A percentile compares a stretch with the other conserved stretches of the same genome.
phyloP scores from a whole-genome alignment of 2,329 filamentous ascomycete species.

The Ascochyta clinopodiicola region DNA sequence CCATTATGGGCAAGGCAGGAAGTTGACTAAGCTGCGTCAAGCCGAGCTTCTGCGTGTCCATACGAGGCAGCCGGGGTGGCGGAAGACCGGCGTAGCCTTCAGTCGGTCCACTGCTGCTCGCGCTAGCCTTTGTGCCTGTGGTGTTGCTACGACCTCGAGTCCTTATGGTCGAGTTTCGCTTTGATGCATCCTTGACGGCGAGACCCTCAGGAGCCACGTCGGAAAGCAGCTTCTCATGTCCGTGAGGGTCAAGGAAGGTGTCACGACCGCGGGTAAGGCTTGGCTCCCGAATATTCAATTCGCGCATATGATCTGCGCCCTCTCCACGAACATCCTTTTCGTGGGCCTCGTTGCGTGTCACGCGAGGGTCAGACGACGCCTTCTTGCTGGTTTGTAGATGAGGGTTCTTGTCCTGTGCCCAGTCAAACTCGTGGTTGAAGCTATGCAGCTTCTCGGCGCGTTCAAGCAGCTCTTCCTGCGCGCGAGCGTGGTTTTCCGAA shows the following conservation, averaged over 20 bases:
- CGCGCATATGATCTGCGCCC: conserved; percentile 74
- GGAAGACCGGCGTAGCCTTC: conserved; percentile 61
- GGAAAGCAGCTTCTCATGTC: conserved; percentile 73
- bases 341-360: conserved; percentile 68
- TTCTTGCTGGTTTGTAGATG: conserved; percentile 63
- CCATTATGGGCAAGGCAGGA: conserved; percentile 70
- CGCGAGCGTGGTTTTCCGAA: conserved; percentile 48
- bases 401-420: conserved; percentile 64
- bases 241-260: conserved; percentile 69
- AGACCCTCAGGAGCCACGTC: conserved; percentile 68
- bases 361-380: conserved; percentile 62
- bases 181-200: conserved; percentile 49
- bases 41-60: conserved; percentile 71
- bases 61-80: conserved; percentile 64
- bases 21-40: conserved; percentile 73
- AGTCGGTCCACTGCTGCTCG: conserved; percentile 35
- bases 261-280: conserved; percentile 72
- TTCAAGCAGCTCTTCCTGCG: conserved; percentile 64
- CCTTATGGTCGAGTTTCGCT: conserved; percentile 51
- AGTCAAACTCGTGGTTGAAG: conserved; percentile 78
- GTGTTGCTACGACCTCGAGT: conserved; percentile 42
- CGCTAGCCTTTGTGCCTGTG: conserved; percentile 39
- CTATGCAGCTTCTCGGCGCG: conserved; percentile 66
- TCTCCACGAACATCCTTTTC: conserved; percentile 79
- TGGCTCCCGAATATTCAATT: conserved; percentile 57